Conservation (phyloP, 78 protist genomes). For the Emiliania huxleyi region DNA sequence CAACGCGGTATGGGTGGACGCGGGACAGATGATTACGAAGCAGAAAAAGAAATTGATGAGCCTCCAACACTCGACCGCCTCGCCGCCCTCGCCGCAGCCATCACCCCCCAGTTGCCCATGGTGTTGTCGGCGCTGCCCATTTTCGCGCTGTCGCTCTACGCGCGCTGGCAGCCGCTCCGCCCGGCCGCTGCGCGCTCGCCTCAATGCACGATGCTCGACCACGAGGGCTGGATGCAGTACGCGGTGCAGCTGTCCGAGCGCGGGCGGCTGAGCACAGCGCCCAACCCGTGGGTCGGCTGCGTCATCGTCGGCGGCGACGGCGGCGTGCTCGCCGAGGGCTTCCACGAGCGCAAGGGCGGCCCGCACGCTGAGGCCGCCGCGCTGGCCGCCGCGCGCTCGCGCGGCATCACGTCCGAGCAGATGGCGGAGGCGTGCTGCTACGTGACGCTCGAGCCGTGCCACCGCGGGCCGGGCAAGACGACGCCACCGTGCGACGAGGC, state of each 20-base stretch:
- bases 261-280: conserved; percentile 52
- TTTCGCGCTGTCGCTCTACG: too few species aligned
- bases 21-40: too few species aligned
- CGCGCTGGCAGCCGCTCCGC: too few species aligned
- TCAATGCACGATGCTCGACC: too few species aligned
- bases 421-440: not conserved
- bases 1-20: too few species aligned
- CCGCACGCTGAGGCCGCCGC: conserved; percentile 50
- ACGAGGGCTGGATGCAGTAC: not conserved
- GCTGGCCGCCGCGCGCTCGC: not conserved
- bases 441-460: conserved; percentile 57
- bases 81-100: too few species aligned
- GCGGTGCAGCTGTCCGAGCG: conserved; percentile 8
- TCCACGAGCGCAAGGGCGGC: conserved; percentile 23
- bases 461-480: conserved; percentile 40
- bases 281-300: conserved; percentile 64
- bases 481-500: conserved; percentile 45
- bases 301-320: conserved; percentile 43
- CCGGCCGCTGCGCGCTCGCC: too few species aligned
- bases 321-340: conserved; percentile 34
- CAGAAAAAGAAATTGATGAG: too few species aligned
- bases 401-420: not conserved
- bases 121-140: too few species aligned
- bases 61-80: too few species aligned
- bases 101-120: too few species aligned